Percentiles rank a stretch among this genome's conserved stretches.
Evolutionary conservation across 768 basidiomycete species (phyloP).

Genomic region (Boletales sp.): DNA sequence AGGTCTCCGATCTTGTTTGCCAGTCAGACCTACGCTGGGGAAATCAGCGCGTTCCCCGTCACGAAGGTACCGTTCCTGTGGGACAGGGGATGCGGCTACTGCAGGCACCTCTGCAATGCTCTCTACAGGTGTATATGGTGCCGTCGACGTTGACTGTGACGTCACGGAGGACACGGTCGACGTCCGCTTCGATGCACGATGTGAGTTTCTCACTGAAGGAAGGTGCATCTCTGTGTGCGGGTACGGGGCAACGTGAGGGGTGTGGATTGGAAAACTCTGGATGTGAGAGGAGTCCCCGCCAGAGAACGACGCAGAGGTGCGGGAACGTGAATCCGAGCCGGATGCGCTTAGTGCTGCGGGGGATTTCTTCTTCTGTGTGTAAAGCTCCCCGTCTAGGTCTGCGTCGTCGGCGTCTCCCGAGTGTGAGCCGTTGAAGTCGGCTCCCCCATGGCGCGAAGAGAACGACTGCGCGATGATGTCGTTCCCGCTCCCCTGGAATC

Average conservation of each 20-base stretch:
- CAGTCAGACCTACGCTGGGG: constrained; percentile 37
- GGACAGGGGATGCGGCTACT: constrained; percentile 21
- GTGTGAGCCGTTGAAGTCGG: constrained; percentile 2
- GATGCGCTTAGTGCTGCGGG: constrained; percentile 34
- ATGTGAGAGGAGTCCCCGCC: constrained; percentile 16
- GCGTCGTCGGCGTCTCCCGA: constrained; percentile 45
- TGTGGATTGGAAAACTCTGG: constrained; percentile 24
- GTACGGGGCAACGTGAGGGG: constrained; percentile 25
- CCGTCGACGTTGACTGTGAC: constrained; percentile 47
- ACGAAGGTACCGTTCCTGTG: constrained; percentile 31
- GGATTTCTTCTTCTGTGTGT: constrained; percentile 37
- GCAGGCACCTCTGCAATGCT: constrained; percentile 28
- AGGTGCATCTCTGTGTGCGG: constrained; percentile 27
- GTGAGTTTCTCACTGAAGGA: constrained; percentile 18
- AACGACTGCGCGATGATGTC: not conserved
- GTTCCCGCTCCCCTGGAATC: constrained; percentile 56
- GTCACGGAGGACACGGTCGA: constrained; percentile 39
- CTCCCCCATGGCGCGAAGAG: not conserved
- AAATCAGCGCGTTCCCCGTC: constrained; percentile 27
- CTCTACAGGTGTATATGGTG: constrained; percentile 35
- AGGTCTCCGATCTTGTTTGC: constrained; percentile 19
- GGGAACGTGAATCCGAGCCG: constrained; percentile 57
- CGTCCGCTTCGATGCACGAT: constrained; percentile 25
- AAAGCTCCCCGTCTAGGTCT: constrained; percentile 58
- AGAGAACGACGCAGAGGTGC: constrained; percentile 52